Base-by-base conservation (phyloP, 306 rosid genomes). In the Medicago ruthenica region DNA sequence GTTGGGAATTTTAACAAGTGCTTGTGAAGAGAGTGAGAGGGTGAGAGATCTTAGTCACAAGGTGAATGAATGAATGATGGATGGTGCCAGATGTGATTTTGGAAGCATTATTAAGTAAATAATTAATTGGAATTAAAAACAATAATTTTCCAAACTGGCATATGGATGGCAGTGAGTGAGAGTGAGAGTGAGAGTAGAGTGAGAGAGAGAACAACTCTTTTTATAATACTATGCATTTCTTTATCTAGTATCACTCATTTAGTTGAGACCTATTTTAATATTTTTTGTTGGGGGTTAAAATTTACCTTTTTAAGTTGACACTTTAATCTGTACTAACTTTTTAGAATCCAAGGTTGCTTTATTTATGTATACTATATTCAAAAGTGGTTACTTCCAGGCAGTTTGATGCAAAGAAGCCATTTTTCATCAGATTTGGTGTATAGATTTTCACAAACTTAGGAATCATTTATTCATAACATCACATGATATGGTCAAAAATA, bases 31-130 rank as follows among this genome's bases (percentile, higher is more conserved):
- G 80, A 64, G 84, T 59, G 83, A 76, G 80, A 76, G 36, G 60
- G 60, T 67, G 75, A 83, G 84, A 82, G 87, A 87, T 83, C 85
- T 66, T 64, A 81, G 83, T 79, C 93, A 83, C 86, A 82, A 82
- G 85, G 76, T 79, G 74, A 67, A 68, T 78, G 80, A 69, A 69
- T 79, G 78, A 69, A 69, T 79, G 78, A 58, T 80, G 73, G 93
- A 82, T 85, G 86, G 79, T 83, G 90, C 86, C 89, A 87, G 93
- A 86, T 83, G 82, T 51, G 86, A 76, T 81, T 73, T 77, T 85
- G 93, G 93, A 77, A 73, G 88, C 84, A 61, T 61, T 61, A 83
- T 83, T 80, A 34, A 34, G 6, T 80, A 34, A 34, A 4, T 34
- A 34, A 34, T 34, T 34, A 6, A 71, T 77, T 61, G 81, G 82